These are phyloP conservation scores for Lolium perenne DNA, from an alignment of 176 grass and related monocot genomes.

Conservation along the genomic window DNA sequence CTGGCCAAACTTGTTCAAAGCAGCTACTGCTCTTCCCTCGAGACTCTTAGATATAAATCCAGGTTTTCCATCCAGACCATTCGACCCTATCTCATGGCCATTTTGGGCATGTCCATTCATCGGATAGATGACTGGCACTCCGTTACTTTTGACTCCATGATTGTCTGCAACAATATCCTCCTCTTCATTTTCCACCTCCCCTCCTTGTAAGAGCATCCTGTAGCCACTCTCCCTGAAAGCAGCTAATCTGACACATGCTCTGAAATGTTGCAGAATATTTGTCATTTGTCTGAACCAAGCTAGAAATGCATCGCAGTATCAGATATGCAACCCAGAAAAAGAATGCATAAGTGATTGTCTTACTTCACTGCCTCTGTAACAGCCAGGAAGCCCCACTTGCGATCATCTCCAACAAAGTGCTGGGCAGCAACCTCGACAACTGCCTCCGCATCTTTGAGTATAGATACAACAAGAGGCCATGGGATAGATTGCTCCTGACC, in stretches of 20 bases:
- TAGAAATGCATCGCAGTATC: constrained; percentile 4
- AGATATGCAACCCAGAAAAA: constrained; percentile 36
- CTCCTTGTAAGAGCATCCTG: constrained; percentile 97
- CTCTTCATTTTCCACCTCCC: constrained; percentile 70
- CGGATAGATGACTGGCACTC: constrained; percentile 37
- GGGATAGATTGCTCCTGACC: constrained; percentile 55
- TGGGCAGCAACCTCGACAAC: constrained; percentile 92
- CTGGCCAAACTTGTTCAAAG: constrained; percentile 90
- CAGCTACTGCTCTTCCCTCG: constrained; percentile 87
- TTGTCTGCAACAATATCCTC: constrained; percentile 44
- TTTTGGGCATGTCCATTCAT: constrained; percentile 55
- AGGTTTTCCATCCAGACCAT: constrained; percentile 55
- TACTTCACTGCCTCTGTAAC: constrained; percentile 92
- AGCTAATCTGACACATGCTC: constrained; percentile 82
- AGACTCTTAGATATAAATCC: constrained; percentile 63
- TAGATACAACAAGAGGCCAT: constrained; percentile 81
- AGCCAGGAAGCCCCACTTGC: constrained; percentile 88
- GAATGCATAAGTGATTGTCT: constrained; percentile 37
- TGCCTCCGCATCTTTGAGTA: constrained; percentile 89
- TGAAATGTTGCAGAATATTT: constrained; percentile 36
- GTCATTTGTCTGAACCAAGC: constrained; percentile 29
- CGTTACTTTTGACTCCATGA: constrained; percentile 48
- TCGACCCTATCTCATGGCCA: constrained; percentile 41
- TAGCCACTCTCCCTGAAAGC: constrained; percentile 89
- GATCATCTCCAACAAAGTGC: constrained; percentile 81